phyloP scores from a whole-genome alignment of 371 early-diverging fungal genomes.

The Rhizopus delemar region DNA sequence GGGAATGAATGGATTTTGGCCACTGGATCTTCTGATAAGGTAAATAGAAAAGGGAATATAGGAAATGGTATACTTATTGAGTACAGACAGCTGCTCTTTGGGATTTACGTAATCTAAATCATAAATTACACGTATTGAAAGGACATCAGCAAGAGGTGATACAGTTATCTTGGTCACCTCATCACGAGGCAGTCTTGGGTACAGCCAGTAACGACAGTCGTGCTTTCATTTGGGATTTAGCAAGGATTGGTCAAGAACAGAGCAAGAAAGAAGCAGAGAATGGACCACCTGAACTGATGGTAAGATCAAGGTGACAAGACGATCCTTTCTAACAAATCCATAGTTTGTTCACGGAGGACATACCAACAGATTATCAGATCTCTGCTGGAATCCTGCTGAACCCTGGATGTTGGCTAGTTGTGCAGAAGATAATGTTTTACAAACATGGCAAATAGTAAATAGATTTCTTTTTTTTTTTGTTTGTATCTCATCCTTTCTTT shows the following conservation, averaged over 20 bases:
- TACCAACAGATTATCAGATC: slow-evolving; percentile 93
- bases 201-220: slow-evolving; percentile 90
- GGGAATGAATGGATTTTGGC: slow-evolving; percentile 88
- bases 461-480: background rate
- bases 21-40: slow-evolving; percentile 95
- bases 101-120: slow-evolving; percentile 91
- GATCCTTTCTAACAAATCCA: background rate
- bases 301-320: slow-evolving; percentile 24
- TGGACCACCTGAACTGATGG: slow-evolving; percentile 96
- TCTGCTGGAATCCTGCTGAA: slow-evolving; percentile 95
- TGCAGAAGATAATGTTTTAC: slow-evolving; percentile 95
- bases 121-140: slow-evolving; percentile 79
- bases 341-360: slow-evolving; percentile 99
- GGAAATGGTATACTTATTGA: background rate
- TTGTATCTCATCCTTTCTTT: background rate
- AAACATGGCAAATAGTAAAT: slow-evolving; percentile 97
- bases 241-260: slow-evolving; percentile 88
- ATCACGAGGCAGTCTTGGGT: slow-evolving; percentile 88
- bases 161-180: slow-evolving; percentile 95
- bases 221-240: slow-evolving; percentile 94
- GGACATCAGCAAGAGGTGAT: slow-evolving; percentile 90
- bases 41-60: slow-evolving; percentile 15
- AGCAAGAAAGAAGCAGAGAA: slow-evolving; percentile 88
- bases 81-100: slow-evolving; percentile 85
- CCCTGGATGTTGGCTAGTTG: slow-evolving; percentile 94